These are phyloP conservation scores for Termitomyces sp. DNA, from an alignment of 1,284 basidiomycete species.

Conservation along the genomic window DNA sequence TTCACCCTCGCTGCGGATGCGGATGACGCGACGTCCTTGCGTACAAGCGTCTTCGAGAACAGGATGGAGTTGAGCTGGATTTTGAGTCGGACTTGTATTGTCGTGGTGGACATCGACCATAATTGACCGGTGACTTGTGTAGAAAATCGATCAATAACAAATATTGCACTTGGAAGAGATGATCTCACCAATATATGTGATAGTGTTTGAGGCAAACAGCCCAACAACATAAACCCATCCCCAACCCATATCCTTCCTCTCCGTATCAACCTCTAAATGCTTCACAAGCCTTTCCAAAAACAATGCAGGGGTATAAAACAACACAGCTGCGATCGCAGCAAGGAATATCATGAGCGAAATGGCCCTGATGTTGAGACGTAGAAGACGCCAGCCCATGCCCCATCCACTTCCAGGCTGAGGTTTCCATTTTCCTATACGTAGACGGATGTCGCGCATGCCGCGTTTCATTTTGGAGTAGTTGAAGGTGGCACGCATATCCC, in stretches of 20 bases:
- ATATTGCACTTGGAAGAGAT: neutral
- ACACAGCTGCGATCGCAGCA: constrained; percentile 55
- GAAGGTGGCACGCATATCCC: constrained; percentile 61
- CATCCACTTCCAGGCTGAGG: constrained; percentile 55
- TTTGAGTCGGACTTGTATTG: constrained; percentile 65
- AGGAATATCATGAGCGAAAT: constrained; percentile 47
- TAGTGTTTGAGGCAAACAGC: constrained; percentile 61
- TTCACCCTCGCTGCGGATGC: constrained; percentile 26
- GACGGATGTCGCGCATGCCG: constrained; percentile 35
- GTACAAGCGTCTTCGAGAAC: constrained; percentile 85
- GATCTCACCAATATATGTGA: constrained; percentile 53
- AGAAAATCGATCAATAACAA: constrained; percentile 8
- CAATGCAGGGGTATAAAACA: constrained; percentile 77
- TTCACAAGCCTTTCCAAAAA: constrained; percentile 68
- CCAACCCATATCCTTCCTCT: constrained; percentile 54
- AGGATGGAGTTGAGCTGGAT: constrained; percentile 84
- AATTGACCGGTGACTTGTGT: constrained; percentile 46
- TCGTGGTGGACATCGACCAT: constrained; percentile 71
- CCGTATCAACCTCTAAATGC: constrained; percentile 67
- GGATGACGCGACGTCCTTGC: constrained; percentile 80
- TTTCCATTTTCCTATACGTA: constrained; percentile 43
- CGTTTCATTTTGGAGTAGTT: constrained; percentile 49
- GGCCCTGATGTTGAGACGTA: constrained; percentile 44
- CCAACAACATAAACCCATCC: constrained; percentile 71
- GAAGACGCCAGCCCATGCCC: constrained; percentile 53